phyloP scores from a whole-genome alignment of 1,284 basidiomycete genomes.

The Rhodotorula sp. region DNA sequence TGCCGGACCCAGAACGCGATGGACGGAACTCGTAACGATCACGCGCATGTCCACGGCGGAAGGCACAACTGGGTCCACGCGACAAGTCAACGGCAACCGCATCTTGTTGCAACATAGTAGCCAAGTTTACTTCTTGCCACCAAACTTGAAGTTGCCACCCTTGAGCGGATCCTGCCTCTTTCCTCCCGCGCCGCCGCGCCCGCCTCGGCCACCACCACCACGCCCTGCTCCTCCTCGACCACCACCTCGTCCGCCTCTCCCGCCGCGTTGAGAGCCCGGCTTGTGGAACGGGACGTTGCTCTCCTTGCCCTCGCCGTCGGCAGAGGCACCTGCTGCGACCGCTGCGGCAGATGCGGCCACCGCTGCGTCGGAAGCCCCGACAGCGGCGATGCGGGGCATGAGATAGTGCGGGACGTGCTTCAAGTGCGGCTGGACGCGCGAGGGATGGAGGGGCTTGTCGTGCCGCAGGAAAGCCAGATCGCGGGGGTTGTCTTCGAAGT shows the following conservation, averaged over 20 bases:
- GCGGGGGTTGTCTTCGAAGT: slow-evolving; percentile 96
- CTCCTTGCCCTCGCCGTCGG: not conserved
- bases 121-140: slow-evolving; percentile 8
- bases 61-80: no score
- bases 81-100: not conserved
- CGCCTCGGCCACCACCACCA: not conserved
- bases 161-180: slow-evolving; percentile 37
- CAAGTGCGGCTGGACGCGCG: slow-evolving; percentile 84
- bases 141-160: slow-evolving; percentile 33
- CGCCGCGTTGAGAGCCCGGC: slow-evolving; percentile 5
- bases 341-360: slow-evolving; percentile 12
- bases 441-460: slow-evolving; percentile 88
- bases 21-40: no score
- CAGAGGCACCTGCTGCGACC: not conserved
- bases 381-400: slow-evolving; percentile 70
- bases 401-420: slow-evolving; percentile 95
- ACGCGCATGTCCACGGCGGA: no score
- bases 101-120: no score
- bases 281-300: slow-evolving; percentile 39
- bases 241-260: slow-evolving; percentile 8
- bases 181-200: slow-evolving; percentile 6
- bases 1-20: no score
- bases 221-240: slow-evolving; percentile 10
- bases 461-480: slow-evolving; percentile 91
- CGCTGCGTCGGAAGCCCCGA: slow-evolving; percentile 29